Evolutionary conservation across 331 rosid genomes (phyloP).

Genomic region (Pyracantha coccinea): DNA sequence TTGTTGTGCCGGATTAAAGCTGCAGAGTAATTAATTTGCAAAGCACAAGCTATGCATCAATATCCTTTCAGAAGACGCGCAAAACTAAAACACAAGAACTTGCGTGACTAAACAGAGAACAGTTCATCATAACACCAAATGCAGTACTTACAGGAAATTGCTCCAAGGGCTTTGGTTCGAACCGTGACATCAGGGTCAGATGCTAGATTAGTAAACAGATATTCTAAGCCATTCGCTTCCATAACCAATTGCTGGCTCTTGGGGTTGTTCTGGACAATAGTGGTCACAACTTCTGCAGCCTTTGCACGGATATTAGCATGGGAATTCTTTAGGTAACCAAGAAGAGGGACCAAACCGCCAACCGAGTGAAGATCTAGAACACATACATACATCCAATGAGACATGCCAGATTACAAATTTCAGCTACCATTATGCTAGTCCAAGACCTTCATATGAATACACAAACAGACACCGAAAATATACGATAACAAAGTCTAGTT

Average conservation of each 20-base stretch:
- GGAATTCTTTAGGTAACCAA: conserved; percentile 64
- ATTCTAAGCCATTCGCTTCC: conserved; percentile 88
- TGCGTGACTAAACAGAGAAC: background rate
- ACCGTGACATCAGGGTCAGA: conserved; percentile 72
- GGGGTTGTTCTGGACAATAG: conserved; percentile 88
- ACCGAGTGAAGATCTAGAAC: conserved; percentile 69
- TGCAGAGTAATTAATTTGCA: conserved; percentile 24
- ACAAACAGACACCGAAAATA: background rate
- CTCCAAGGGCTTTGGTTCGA: conserved; percentile 77
- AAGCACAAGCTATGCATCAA: conserved; percentile 16
- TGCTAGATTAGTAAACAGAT: conserved; percentile 57
- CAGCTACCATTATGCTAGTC: background rate
- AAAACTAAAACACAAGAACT: background rate
- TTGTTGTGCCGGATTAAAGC: conserved; percentile 87
- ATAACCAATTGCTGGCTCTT: conserved; percentile 82
- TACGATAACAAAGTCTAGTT: background rate
- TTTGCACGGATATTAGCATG: conserved; percentile 87
- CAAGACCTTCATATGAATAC: background rate
- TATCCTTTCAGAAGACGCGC: background rate
- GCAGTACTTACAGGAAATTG: conserved; percentile 67
- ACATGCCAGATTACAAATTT: background rate
- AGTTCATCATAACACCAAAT: background rate
- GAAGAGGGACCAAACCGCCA: conserved; percentile 84
- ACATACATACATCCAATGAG: conserved; percentile 4
- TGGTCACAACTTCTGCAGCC: conserved; percentile 89